A percentile compares a stretch with the other conserved stretches of the same genome.
phyloP scores from a whole-genome alignment of 805 yeast species.

The Metschnikowia kunwiensis region DNA sequence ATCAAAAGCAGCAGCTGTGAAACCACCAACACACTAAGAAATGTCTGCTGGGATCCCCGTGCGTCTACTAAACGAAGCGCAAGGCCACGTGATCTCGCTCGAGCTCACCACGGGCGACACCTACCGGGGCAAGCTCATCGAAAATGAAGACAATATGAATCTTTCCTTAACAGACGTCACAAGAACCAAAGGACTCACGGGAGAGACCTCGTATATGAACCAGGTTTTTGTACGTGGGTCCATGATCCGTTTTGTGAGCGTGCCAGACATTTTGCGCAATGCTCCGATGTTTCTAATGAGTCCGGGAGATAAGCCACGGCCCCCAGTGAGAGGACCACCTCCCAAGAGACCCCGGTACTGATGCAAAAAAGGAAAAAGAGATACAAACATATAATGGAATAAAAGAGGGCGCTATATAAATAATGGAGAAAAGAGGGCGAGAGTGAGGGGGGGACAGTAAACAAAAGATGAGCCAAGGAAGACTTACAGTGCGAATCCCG shows the following conservation, averaged over 20 bases:
- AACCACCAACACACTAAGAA: no score
- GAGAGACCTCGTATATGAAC: constrained; percentile 70
- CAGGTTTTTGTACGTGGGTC: constrained; percentile 92
- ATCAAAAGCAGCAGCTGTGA: no score
- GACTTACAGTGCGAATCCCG: no score
- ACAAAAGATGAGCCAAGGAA: no score
- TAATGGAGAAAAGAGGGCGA: background rate
- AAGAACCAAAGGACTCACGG: constrained; percentile 64
- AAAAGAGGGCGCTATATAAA: no score
- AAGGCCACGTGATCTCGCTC: constrained; percentile 80
- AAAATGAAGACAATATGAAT: constrained; percentile 93
- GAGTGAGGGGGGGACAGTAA: background rate
- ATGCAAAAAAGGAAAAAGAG: background rate
- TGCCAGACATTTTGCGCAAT: constrained; percentile 83
- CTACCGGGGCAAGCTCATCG: constrained; percentile 82
- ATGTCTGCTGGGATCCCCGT: constrained; percentile 80
- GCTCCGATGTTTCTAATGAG: constrained; percentile 82
- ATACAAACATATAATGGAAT: background rate
- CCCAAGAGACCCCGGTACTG: constrained; percentile 6
- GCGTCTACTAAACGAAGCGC: constrained; percentile 79
- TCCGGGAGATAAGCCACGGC: constrained; percentile 59
- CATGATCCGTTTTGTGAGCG: constrained; percentile 74
- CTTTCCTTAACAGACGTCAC: constrained; percentile 79
- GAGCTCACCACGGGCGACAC: constrained; percentile 84
- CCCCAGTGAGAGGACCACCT: constrained; percentile 63